phyloP scores from a whole-genome alignment of 441 rosid species.

The Erysimum cheiri region DNA sequence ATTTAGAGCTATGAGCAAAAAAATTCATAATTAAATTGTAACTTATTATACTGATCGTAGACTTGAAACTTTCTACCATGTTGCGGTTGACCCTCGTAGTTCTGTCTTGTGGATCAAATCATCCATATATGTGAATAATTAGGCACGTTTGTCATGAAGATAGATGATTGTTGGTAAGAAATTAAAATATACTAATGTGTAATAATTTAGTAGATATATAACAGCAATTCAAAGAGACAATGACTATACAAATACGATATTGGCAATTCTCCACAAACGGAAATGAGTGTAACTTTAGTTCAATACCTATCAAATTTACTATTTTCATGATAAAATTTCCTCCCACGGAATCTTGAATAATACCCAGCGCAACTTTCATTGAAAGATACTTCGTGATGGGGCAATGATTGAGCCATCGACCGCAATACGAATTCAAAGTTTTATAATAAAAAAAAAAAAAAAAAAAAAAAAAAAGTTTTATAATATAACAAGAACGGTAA shows the following conservation, averaged over 20 bases:
- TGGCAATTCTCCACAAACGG: background rate
- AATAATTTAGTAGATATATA: background rate
- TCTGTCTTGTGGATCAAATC: background rate
- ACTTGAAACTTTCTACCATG: no score
- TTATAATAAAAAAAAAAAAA: no score
- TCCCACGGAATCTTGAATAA: background rate
- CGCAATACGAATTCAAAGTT: background rate
- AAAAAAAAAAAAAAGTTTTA: no score
- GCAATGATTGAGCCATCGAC: background rate
- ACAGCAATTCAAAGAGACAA: background rate
- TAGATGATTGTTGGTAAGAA: no score
- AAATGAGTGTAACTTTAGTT: background rate
- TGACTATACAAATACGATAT: background rate
- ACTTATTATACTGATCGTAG: no score
- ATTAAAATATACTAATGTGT: no score
- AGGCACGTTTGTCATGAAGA: background rate
- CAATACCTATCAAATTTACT: background rate
- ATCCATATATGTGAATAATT: background rate
- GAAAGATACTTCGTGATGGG: no score
- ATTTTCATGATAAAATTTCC: background rate
- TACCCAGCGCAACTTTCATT: background rate
- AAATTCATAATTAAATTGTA: no score
- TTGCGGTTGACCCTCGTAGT: no score
- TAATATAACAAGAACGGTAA: no score
- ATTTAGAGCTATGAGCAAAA: no score